phyloP scores from a whole-genome alignment of 768 basidiomycete genomes.

The Leucosporidium yakuticum region DNA sequence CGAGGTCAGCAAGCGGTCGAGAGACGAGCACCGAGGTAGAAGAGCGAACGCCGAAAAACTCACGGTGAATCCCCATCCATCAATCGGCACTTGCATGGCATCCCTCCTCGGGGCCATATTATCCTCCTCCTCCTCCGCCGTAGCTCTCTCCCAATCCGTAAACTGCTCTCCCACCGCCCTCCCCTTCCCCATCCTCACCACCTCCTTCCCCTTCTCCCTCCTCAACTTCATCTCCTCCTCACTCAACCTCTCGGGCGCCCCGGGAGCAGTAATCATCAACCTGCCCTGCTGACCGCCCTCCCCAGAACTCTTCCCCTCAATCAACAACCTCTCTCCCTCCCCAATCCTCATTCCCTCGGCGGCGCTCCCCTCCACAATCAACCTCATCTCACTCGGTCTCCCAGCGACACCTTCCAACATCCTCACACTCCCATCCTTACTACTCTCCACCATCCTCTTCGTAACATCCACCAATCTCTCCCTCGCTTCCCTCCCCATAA shows the following conservation, averaged over 20 bases:
- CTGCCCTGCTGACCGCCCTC: conserved; percentile 9
- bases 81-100: conserved; percentile 24
- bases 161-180: conserved; percentile 30
- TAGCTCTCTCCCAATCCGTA: conserved; percentile 33
- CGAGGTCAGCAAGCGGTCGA: conserved; percentile 6
- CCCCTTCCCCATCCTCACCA: conserved; percentile 12
- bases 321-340: conserved; percentile 49
- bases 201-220: conserved; percentile 26
- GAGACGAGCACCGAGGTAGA: too few species aligned
- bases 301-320: conserved; percentile 56
- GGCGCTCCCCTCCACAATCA: conserved; percentile 16
- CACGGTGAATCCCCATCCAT: conserved; percentile 39
- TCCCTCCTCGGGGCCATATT: conserved; percentile 3
- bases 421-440: conserved; percentile 24
- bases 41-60: neutral
- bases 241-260: conserved; percentile 18
- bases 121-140: conserved; percentile 31
- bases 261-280: conserved; percentile 50
- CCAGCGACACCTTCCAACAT: conserved; percentile 39
- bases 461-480: conserved; percentile 48
- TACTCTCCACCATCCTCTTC: conserved; percentile 19
- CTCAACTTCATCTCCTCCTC: conserved; percentile 27
- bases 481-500: conserved; percentile 61
- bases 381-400: conserved; percentile 33
- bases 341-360: conserved; percentile 16